phyloP scores from a whole-genome alignment of 2,329 filamentous ascomycete species.

The Talaromyces sp. region DNA sequence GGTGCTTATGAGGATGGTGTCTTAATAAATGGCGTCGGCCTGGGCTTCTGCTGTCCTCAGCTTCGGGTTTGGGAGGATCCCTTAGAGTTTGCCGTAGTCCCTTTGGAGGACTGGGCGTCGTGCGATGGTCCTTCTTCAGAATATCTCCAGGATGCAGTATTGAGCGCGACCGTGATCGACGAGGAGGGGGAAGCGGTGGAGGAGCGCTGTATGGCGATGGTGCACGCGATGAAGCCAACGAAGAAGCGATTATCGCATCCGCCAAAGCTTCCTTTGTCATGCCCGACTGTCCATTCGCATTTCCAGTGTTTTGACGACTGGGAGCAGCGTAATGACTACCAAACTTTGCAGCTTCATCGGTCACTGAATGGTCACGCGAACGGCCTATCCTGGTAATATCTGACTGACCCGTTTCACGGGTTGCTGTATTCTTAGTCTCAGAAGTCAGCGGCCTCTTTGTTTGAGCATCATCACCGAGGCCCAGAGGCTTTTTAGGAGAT shows the following conservation, averaged over 20 bases:
- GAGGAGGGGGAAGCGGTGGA: conserved; percentile 39
- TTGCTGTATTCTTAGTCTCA: background rate
- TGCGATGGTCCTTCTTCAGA: conserved; percentile 29
- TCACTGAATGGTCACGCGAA: conserved; percentile 24
- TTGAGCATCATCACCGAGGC: background rate
- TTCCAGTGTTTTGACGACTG: conserved; percentile 24
- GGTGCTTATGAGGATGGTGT: conserved; percentile 48
- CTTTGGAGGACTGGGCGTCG: conserved; percentile 35
- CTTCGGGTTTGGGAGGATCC: conserved; percentile 34
- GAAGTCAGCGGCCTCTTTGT: conserved; percentile 1
- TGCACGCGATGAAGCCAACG: conserved; percentile 42
- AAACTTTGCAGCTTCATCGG: conserved; percentile 21
- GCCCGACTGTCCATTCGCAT: conserved; percentile 23
- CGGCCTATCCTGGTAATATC: conserved; percentile 9
- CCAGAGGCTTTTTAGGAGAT: background rate
- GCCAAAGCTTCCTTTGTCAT: conserved; percentile 40
- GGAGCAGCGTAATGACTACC: background rate
- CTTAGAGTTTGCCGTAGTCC: conserved; percentile 44
- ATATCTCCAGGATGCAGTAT: conserved; percentile 34
- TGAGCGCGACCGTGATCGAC: conserved; percentile 35
- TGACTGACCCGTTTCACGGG: conserved; percentile 4
- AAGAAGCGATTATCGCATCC: conserved; percentile 48
- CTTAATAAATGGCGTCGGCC: conserved; percentile 34
- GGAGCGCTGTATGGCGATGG: conserved; percentile 37
- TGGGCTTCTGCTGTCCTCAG: conserved; percentile 30